phyloP scores from a whole-genome alignment of 1,139 yeast genomes.

The Yamadazyma friedrichii region DNA sequence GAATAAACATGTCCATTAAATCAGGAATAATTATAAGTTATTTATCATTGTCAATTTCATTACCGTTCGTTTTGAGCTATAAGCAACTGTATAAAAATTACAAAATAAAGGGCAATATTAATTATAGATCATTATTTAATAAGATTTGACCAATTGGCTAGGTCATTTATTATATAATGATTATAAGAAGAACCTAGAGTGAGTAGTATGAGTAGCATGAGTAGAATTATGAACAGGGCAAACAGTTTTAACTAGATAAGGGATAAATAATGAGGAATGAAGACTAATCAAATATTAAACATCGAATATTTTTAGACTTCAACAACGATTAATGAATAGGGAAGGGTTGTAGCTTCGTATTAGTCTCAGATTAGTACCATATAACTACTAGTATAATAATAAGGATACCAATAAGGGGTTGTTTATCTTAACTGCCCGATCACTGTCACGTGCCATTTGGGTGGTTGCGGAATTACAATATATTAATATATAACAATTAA shows the following conservation, averaged over 20 bases:
- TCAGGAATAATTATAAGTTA: conserved; percentile 29
- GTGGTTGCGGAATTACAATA: too few relatives aligned
- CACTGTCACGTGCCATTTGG: too few relatives aligned
- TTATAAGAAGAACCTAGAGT: not conserved
- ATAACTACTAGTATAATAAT: too few relatives aligned
- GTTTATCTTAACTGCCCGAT: too few relatives aligned
- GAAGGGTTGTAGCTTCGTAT: too few relatives aligned
- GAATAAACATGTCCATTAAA: conserved; percentile 13
- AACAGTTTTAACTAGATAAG: not conserved
- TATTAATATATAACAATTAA: too few relatives aligned
- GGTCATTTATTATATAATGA: not conserved
- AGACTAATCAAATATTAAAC: not conserved
- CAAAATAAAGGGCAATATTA: conserved; percentile 33
- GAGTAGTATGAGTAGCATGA: too few relatives aligned
- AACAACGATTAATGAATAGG: too few relatives aligned
- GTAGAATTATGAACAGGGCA: not conserved
- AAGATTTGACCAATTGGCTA: conserved; percentile 25
- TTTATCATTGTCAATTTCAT: conserved; percentile 40
- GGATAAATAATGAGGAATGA: not conserved
- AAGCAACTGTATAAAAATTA: conserved; percentile 25
- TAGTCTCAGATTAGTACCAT: too few relatives aligned
- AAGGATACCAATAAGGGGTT: too few relatives aligned
- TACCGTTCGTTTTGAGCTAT: conserved; percentile 45
- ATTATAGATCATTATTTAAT: conserved; percentile 38
- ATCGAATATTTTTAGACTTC: too few relatives aligned